Evolutionary conservation across 2,329 filamentous ascomycete genomes (phyloP), one percentile per base, ranked within the genome.

Genomic region (Clarireedia hainanense): DNA sequence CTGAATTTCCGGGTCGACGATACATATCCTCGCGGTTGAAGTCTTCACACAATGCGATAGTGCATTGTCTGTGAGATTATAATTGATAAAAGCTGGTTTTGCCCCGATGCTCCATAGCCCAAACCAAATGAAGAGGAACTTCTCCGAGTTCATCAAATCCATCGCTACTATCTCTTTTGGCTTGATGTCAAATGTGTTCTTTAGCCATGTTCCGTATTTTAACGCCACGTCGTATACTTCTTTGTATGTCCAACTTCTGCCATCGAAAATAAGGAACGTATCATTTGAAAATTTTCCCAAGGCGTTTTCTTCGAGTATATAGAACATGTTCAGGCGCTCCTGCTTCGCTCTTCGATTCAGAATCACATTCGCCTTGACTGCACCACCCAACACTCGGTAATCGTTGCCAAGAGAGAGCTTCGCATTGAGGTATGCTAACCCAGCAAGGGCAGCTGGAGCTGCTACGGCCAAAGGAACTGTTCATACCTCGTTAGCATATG

Each of bases 21-120:
- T 68, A 55, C 91, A 74, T 2, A 95, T 66, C 9, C 78, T 79
- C 0, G 88, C 76, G 0, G 79, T 83, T 2, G 88, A 86, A 1
- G 83, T 81, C 60, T 78, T 80, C 46, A 95, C 75, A 62, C 88
- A 92, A 70, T 96, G 90, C 3, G 80, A 70, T 59, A 96, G 74
- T 0, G 89, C 78, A 27, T 85, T 81, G 12, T 84, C 85, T 0
- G 80, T 78, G 49, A 95, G 74, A 67, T 94, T 94, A 72, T 91
- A 92, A 71, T 96, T 96, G 72, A 95, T 86, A 64, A 94, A 89
- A 0, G 90, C 90, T 0, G 90, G 89, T 55, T 84, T 84, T 0
- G 88, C 90, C 10, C 91, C 91, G 57, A 95, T 83, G 30, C 85
- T 83, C 89, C 89, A 95, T 34, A 95, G 72, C 0, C 85, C 90